Evolutionary conservation across 257 asterid genomes (phyloP).

Genomic region (Pogostemon cablin): DNA sequence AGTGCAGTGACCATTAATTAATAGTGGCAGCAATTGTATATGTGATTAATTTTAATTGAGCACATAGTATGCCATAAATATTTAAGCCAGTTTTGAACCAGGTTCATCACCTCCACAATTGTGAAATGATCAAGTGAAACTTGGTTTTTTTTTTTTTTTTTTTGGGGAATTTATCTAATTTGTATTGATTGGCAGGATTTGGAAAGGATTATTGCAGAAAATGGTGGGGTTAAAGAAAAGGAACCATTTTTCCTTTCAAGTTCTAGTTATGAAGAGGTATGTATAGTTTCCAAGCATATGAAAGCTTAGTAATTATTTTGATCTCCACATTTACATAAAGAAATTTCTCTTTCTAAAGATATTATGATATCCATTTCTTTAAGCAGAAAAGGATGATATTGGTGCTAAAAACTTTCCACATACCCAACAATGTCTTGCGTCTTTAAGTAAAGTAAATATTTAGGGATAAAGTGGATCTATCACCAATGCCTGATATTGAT

Average conservation of each 20-base stretch:
- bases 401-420: background rate
- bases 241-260: slow-evolving; percentile 81
- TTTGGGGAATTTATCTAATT: background rate
- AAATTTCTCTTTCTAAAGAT: slow-evolving; percentile 11
- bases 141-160: background rate
- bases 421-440: background rate
- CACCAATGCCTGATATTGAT: background rate
- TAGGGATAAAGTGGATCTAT: background rate
- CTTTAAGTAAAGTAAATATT: background rate
- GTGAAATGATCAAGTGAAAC: background rate
- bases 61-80: background rate
- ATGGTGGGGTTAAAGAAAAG: slow-evolving; percentile 69
- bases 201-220: slow-evolving; percentile 70
- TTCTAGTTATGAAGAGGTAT: slow-evolving; percentile 58
- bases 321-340: background rate
- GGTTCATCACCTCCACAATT: no score
- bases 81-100: background rate
- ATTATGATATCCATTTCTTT: background rate
- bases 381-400: background rate
- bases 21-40: background rate
- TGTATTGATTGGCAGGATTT: slow-evolving; percentile 61
- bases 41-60: background rate
- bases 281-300: slow-evolving; percentile 37
- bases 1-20: no score
- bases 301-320: slow-evolving; percentile 1